Evolutionary conservation across 768 basidiomycete species (phyloP), one percentile per base, ranked within the genome.

Genomic region (Xerocomellus intermedius): DNA sequence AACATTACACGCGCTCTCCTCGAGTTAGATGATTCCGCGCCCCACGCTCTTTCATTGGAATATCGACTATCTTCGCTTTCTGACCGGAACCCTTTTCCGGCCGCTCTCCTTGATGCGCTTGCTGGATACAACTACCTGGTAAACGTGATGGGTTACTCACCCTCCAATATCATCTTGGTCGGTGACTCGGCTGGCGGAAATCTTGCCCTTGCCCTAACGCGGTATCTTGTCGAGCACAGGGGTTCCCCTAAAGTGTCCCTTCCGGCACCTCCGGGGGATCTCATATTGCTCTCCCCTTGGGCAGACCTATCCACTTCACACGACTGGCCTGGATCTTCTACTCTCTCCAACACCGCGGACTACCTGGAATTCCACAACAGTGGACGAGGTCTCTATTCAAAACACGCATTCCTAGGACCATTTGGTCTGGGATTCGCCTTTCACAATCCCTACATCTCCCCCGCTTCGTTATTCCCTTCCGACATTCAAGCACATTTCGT

Each of bases 161-260:
- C 88, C 0, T 67, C 73, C 17, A 73, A 88, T 60, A 85, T 93
- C 63, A 76, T 89, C 51, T 47, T 91, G 21, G 75, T 75, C 19
- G 91, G 90, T 3, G 89, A 93, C 65, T 91, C 87, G 1, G 88
- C 90, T 0, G 90, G 91, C 3, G 91, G 78, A 5, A 87, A 91
- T 68, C 80, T 91, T 24, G 82, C 83, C 1, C 75, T 83, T 33
- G 83, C 84, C 0, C 75, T 89, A 41, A 78, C 75, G 9, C 82
- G 84, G 5, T 85, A 86, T 59, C 78, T 90, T 24, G 71, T 81
- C 17, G 80, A 84, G 55, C 69, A 83, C 67, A 70, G 71, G 30
- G 64, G 62, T 28, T 51, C 69, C 3, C 49, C 68, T 9, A 28
- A 58, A 13, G 26, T 36, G 0, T 65, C 68, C 5, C 57, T 82